phyloP scores from a whole-genome alignment of 2,329 filamentous ascomycete species.

The Nemania serpens region DNA sequence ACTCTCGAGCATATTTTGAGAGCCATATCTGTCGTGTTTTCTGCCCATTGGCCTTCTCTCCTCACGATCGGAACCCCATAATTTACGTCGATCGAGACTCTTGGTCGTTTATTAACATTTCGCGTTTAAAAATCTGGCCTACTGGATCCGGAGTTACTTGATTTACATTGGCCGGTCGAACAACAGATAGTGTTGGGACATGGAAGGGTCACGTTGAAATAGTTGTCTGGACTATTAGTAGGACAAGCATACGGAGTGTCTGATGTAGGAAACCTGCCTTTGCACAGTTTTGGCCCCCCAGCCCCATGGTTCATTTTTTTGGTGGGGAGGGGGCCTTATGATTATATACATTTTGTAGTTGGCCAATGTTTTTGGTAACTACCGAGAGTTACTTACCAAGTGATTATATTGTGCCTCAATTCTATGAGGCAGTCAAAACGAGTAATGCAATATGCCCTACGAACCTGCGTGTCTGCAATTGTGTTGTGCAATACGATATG shows the following conservation, averaged over 20 bases:
- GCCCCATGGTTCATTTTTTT: conserved; percentile 1
- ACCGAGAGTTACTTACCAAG: background rate
- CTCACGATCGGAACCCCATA: conserved; percentile 12
- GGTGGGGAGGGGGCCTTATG: background rate
- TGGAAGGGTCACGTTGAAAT: conserved; percentile 1
- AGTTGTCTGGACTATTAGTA: conserved; percentile 14
- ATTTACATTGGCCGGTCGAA: background rate
- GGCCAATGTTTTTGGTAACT: conserved; percentile 8
- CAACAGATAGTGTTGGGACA: conserved; percentile 9
- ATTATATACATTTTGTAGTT: conserved; percentile 18
- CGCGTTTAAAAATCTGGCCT: conserved; percentile 8
- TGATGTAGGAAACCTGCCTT: conserved; percentile 17
- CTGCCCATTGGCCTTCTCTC: conserved; percentile 9
- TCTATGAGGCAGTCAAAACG: too few relatives aligned
- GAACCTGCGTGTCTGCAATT: too few relatives aligned
- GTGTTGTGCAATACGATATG: too few relatives aligned
- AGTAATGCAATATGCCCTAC: too few relatives aligned
- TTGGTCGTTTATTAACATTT: conserved; percentile 6
- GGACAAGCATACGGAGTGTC: conserved; percentile 13
- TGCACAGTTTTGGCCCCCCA: conserved; percentile 2
- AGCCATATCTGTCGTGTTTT: conserved; percentile 12
- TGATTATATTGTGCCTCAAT: too few relatives aligned
- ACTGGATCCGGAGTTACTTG: conserved; percentile 10
- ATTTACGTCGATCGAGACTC: conserved; percentile 8
- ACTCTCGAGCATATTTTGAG: conserved; percentile 3